Evolutionary conservation across 257 asterid species (phyloP).

Genomic region (Plantago major): DNA sequence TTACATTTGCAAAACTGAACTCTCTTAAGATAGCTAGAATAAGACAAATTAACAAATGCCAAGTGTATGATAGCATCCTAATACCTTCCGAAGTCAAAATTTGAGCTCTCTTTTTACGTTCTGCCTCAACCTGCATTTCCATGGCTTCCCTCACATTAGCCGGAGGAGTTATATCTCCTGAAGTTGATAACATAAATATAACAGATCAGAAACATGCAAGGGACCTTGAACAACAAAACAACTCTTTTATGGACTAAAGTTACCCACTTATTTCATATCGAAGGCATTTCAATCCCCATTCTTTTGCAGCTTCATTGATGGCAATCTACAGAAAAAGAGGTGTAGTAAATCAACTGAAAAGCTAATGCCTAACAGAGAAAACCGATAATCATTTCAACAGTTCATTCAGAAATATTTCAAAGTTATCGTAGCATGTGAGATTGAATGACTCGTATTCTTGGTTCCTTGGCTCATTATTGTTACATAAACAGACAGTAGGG

Average conservation of each 20-base stretch:
- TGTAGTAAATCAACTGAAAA: too few relatives aligned
- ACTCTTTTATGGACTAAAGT: conserved; percentile 1
- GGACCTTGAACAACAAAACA: conserved; percentile 10
- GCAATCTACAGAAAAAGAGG: conserved; percentile 48
- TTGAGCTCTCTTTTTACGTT: conserved; percentile 91
- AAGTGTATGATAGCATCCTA: conserved; percentile 9
- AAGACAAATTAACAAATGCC: conserved; percentile 1
- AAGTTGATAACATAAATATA: conserved; percentile 18
- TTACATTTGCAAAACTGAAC: neutral
- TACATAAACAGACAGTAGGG: too few relatives aligned
- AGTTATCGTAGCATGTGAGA: too few relatives aligned
- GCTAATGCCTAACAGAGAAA: too few relatives aligned
- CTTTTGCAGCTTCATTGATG: conserved; percentile 80
- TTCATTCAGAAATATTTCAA: too few relatives aligned
- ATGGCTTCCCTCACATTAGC: conserved; percentile 82
- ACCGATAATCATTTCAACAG: too few relatives aligned
- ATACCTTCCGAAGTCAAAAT: conserved; percentile 89
- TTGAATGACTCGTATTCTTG: too few relatives aligned
- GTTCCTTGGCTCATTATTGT: too few relatives aligned
- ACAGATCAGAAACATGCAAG: conserved; percentile 9
- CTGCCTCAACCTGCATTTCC: conserved; percentile 99
- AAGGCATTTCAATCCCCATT: conserved; percentile 88
- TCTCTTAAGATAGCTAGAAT: conserved; percentile 1
- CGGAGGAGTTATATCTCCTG: conserved; percentile 95
- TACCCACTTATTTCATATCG: conserved; percentile 95